These are phyloP conservation scores for Thuja plicata DNA, from an alignment of 83 land plant species.

Conservation along the genomic window DNA sequence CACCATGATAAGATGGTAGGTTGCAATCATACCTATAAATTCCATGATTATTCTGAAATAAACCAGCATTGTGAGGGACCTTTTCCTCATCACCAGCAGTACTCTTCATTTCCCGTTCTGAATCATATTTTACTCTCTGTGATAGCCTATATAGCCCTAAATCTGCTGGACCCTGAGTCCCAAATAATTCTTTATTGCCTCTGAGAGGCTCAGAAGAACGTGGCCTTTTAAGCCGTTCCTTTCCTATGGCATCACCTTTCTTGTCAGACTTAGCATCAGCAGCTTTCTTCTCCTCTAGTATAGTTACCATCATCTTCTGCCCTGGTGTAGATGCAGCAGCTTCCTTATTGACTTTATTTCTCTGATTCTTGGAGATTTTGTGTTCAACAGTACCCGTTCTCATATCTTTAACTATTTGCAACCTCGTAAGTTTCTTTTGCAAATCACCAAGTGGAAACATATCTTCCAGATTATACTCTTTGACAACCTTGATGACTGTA, in stretches of 20 bases:
- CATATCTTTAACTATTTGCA: background rate
- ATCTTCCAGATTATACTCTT: background rate
- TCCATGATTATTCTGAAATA: background rate
- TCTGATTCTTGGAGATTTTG: background rate
- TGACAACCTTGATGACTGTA: background rate
- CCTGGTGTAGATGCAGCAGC: background rate
- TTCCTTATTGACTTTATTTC: background rate
- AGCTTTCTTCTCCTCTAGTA: background rate
- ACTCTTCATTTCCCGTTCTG: background rate
- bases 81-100: background rate
- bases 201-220: background rate
- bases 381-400: too few species aligned
- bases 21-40: background rate
- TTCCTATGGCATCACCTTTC: background rate
- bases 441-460: background rate
- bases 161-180: background rate
- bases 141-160: background rate
- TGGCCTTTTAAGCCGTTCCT: background rate
- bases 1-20: background rate
- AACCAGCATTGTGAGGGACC: background rate
- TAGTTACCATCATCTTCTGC: background rate
- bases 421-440: background rate
- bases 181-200: background rate
- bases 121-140: background rate
- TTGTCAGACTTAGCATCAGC: background rate